Conservation (phyloP, 352 stramenopile species). For the Pythium brassicae region DNA sequence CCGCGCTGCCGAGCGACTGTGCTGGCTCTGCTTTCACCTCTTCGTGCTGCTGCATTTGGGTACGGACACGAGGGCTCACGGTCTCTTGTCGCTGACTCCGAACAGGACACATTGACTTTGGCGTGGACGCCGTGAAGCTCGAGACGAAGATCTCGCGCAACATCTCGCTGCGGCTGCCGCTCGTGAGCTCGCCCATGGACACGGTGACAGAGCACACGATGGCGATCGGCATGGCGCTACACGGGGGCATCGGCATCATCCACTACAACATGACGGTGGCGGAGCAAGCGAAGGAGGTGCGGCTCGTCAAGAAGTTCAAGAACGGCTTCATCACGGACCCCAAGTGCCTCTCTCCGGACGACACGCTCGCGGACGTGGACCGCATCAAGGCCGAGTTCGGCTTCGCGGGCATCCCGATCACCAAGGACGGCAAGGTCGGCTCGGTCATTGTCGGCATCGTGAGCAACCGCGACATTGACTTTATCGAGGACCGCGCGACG, state of each 20-base stretch:
- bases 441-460: conserved; percentile 98
- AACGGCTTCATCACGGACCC: conserved; percentile 99
- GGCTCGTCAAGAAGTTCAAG: conserved; percentile 99
- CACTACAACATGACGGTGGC: conserved; percentile 99
- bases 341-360: conserved; percentile 93
- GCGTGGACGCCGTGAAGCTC: conserved; percentile 92
- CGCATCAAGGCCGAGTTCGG: conserved; percentile 94
- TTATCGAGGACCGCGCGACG: conserved; percentile 93
- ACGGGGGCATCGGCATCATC: conserved; percentile 99
- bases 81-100: no score
- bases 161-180: conserved; percentile 94
- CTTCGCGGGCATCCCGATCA: conserved; percentile 99
- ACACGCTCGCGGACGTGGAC: conserved; percentile 96
- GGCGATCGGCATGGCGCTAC: conserved; percentile 99
- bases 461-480: conserved; percentile 98
- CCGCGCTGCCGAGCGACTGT: neutral
- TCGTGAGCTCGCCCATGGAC: conserved; percentile 99
- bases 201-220: conserved; percentile 99
- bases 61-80: neutral
- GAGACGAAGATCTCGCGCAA: conserved; percentile 92
- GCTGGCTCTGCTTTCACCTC: neutral
- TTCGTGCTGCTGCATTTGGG: conserved; percentile 1
- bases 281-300: conserved; percentile 94
- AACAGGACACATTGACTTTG: conserved; percentile 92
- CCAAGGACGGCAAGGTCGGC: conserved; percentile 96